Evolutionary conservation across 371 early-diverging fungal species (phyloP).

Genomic region (Mucor circinelloides): DNA sequence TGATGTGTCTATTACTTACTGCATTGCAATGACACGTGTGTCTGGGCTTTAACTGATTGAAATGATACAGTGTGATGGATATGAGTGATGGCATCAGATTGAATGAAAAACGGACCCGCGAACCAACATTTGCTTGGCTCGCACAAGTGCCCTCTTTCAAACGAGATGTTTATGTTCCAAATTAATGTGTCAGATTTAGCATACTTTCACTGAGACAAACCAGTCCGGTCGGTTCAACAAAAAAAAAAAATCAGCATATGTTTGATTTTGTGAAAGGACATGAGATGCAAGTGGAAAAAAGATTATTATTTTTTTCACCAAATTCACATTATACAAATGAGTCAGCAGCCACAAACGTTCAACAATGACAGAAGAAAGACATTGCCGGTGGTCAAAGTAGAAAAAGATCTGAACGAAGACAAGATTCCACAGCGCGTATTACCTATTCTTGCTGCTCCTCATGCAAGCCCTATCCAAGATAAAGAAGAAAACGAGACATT

Average conservation of each 20-base stretch:
- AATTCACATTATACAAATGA: background rate
- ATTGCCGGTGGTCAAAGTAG: slow-evolving; percentile 28
- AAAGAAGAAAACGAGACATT: background rate
- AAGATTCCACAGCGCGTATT: slow-evolving; percentile 19
- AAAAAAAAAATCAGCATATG: slow-evolving; percentile 5
- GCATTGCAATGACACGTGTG: background rate
- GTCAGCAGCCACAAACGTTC: background rate
- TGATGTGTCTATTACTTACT: background rate
- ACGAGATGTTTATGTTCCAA: background rate
- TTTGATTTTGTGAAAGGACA: background rate
- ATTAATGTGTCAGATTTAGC: background rate
- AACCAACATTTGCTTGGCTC: background rate
- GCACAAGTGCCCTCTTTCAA: background rate
- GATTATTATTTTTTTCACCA: background rate
- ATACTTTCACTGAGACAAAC: background rate
- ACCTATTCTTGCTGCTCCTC: slow-evolving; percentile 19
- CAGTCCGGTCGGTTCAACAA: background rate
- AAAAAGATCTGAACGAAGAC: slow-evolving; percentile 21
- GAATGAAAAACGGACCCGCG: background rate
- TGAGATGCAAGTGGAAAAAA: background rate
- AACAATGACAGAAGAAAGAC: slow-evolving; percentile 18
- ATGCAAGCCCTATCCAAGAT: slow-evolving; percentile 3
- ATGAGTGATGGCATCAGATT: background rate
- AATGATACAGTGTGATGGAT: background rate
- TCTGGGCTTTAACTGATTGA: background rate